Evolutionary conservation across 179 eudicot genomes (phyloP), one percentile per base, ranked within the genome.

Genomic region (Actinidia arguta): DNA sequence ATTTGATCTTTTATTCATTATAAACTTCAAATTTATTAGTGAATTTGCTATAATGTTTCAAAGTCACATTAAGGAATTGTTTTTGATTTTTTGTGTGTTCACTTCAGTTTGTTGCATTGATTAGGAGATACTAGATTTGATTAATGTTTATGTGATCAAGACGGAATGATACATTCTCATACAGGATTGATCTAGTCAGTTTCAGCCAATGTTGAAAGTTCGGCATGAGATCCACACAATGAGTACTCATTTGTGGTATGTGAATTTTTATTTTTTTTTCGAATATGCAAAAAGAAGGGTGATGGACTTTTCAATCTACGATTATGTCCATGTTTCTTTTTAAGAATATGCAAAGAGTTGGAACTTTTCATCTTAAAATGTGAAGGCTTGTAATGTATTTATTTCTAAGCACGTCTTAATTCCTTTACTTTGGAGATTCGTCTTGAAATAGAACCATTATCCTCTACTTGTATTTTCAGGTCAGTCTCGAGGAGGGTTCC

Each of bases 141-240:
- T n/a, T n/a, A n/a, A 31, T 31, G 36, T 31, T 31, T 31, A 31
- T 31, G 36, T 31, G 36, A 31, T 31, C 95, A 88, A 73, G 99
- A 96, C 85, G 96, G 90, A 27, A 89, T 98, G 92, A 84, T 85
- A 56, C 98, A 98, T 72, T 84, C 93, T 16, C 95, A 95, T 85
- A 69, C 93, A 81, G 98, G 98, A 77, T 92, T 91, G 68, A 95
- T 81, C 84, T 96, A 98, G 98, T 76, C 94, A 47, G 98, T 96
- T 63, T 82, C 85, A 70, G 93, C 99, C 74, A 98, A 96, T 80
- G 98, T 96, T 68, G 99, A 96, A 89, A 89, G 94, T 85, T 80
- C 95, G 91, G 93, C 95, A 59, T 96, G 99, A 98, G 98, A 96
- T 86, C 95, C 95, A 76, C 97, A 93, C 85, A 85, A 89, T 44